phyloP scores from a whole-genome alignment of 495 filamentous ascomycete genomes.

The Rusavskia elegans region DNA sequence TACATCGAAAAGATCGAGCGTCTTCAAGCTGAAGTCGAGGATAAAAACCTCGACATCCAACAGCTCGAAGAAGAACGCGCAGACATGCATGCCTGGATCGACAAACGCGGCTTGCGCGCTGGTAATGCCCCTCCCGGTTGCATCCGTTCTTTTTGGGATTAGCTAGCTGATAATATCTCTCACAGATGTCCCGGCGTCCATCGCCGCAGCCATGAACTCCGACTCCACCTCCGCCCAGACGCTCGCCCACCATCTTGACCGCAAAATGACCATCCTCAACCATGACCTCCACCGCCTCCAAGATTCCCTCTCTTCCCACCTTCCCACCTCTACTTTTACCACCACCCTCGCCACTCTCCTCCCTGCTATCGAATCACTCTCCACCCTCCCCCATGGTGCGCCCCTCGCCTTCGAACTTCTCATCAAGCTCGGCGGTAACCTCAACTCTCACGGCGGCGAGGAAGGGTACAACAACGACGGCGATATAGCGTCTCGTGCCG shows the following conservation, averaged over 20 bases:
- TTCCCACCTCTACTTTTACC: conserved; percentile 25
- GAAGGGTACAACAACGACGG: conserved; percentile 24
- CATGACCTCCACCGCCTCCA: conserved; percentile 37
- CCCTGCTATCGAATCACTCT: conserved; percentile 28
- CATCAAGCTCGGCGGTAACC: conserved; percentile 34
- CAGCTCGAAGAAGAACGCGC: conserved; percentile 27
- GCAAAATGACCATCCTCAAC: conserved; percentile 38
- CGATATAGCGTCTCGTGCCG: conserved; percentile 22
- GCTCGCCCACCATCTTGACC: conserved; percentile 35
- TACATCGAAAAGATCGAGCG: conserved; percentile 29
- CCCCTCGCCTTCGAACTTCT: conserved; percentile 32
- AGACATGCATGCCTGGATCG: conserved; percentile 34
- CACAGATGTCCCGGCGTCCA: conserved; percentile 32
- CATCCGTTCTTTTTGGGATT: too few relatives aligned
- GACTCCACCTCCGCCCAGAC: conserved; percentile 23
- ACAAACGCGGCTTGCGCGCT: conserved; percentile 32
- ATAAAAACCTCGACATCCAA: conserved; percentile 25
- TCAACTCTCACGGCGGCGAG: conserved; percentile 33
- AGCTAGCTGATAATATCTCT: too few relatives aligned
- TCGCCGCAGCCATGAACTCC: conserved; percentile 31
- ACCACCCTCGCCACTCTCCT: conserved; percentile 20
- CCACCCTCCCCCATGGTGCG: conserved; percentile 23
- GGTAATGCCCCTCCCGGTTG: too few relatives aligned
- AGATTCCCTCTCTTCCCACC: conserved; percentile 31
- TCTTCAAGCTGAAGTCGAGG: conserved; percentile 26